Conservation (phyloP, 2,329 filamentous ascomycete genomes). For the Meredithiella fracta region DNA sequence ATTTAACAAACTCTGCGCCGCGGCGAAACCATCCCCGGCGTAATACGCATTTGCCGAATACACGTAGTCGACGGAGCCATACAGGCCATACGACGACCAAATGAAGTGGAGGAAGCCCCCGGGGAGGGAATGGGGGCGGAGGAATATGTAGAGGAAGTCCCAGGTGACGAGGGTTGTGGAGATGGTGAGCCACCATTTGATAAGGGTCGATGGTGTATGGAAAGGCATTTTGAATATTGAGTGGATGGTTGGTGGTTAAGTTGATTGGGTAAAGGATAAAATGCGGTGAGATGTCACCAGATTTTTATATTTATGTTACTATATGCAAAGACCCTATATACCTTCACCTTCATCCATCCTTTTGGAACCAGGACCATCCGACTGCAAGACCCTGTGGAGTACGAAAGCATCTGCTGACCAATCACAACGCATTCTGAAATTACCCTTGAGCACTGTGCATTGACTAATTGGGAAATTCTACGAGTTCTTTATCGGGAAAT, state of each 20-base stretch:
- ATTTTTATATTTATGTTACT: no score
- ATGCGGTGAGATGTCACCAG: no score
- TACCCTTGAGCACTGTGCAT: not conserved
- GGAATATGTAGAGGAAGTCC: slow-evolving; percentile 65
- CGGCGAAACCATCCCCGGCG: slow-evolving; percentile 55
- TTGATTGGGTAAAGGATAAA: not conserved
- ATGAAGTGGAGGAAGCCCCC: slow-evolving; percentile 60
- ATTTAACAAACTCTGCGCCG: slow-evolving; percentile 56
- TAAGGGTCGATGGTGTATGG: not conserved
- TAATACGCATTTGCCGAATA: slow-evolving; percentile 65
- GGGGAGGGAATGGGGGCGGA: slow-evolving; percentile 68
- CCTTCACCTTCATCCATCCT: not conserved
- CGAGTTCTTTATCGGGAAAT: no score
- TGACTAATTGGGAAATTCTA: not conserved
- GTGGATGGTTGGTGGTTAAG: no score
- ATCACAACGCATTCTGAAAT: not conserved
- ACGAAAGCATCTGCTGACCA: not conserved
- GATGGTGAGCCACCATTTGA: slow-evolving; percentile 45
- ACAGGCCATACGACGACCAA: slow-evolving; percentile 64
- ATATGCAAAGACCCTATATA: no score
- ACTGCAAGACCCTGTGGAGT: not conserved
- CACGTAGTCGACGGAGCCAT: slow-evolving; percentile 62
- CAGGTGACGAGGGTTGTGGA: slow-evolving; percentile 66
- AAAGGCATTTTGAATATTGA: no score
- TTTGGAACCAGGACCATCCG: no score